A percentile compares a stretch with the other conserved stretches of the same genome.
Evolutionary conservation across 768 basidiomycete species (phyloP).

Genomic region (Hygrophoropsis aurantiaca): DNA sequence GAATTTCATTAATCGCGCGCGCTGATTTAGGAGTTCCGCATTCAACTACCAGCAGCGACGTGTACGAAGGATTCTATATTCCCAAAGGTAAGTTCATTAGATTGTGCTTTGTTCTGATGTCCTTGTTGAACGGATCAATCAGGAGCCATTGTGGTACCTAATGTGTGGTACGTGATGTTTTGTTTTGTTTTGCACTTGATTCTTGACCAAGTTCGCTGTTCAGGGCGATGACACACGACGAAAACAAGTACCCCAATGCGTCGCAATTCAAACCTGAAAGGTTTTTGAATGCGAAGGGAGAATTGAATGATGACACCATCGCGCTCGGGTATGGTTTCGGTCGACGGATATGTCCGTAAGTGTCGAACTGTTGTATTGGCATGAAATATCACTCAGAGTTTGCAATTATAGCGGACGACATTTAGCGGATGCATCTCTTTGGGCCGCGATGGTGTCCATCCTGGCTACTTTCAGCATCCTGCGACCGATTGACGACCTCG

Average conservation of each 20-base stretch:
- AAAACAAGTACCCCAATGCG: neutral
- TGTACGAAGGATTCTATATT: constrained; percentile 45
- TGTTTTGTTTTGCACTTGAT: no score
- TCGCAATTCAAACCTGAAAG: neutral
- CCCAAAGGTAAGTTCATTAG: constrained; percentile 41
- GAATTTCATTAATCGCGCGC: neutral
- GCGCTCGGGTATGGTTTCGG: neutral
- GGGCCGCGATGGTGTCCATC: constrained; percentile 19
- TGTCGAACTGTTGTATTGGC: no score
- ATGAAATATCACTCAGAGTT: neutral
- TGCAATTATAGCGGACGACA: constrained; percentile 16
- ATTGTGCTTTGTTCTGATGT: neutral
- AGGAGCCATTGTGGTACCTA: neutral
- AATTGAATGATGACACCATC: neutral
- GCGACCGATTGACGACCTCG: constrained; percentile 31
- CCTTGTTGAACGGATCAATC: neutral
- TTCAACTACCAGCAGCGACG: constrained; percentile 32
- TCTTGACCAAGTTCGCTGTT: neutral
- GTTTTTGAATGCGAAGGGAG: neutral
- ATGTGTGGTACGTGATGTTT: constrained; percentile 1
- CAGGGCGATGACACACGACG: constrained; percentile 1
- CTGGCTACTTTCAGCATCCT: constrained; percentile 19
- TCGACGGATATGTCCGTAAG: neutral
- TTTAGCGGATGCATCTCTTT: constrained; percentile 21
- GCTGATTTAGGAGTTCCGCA: constrained; percentile 24